Base-by-base conservation (phyloP, 2,329 filamentous ascomycete genomes). In the Trichoderma semiorbis region DNA sequence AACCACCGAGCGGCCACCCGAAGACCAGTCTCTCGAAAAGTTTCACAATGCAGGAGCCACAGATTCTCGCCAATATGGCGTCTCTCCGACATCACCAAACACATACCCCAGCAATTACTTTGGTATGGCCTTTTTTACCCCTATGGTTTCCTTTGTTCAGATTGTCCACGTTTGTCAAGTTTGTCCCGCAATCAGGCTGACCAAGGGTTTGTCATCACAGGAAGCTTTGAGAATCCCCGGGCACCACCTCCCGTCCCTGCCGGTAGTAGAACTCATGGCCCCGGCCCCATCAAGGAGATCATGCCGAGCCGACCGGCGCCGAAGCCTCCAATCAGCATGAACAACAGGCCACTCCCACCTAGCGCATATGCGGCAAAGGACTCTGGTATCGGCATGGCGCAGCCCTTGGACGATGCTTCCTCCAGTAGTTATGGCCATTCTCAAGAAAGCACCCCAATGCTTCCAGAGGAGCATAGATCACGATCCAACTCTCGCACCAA, bases 191-290 rank as follows among this genome's bases (percentile, higher is more conserved):
- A 18, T n/a, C 65, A 69, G 55, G 84, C 95, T 94, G 80, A 85
- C 85, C 69, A 90, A 93, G 80, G 95, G 95, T 83, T 34, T 55
- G 34, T 32, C 34, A 90, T 93, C 83, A 91, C 94, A 87, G 93
- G 93, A 79, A 98, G 94, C 85, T 99, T 98, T 82, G 96, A 98
- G 84, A 98, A 99, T 79, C 96, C 96, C 63, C 90, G 96, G 78
- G 93, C 95, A 21, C 93, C 96, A 50, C 96, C 96, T 74, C 96
- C 95, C 12, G 93, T 98, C 73, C 95, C 95, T 72, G 81, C 82
- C 60, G 85, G 85, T 62, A 83, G 86, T 63, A 83, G 86, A 72
- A 83, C 81, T 72, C 83, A 81, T 58, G 79, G 83, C 36, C 83
- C 84, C 55, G 79, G 82, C 71, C 69, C 66, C 5, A 72, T 74